These are phyloP conservation scores for Austroboletus niveus DNA, from an alignment of 1,284 basidiomycete genomes.

Conservation along the genomic window DNA sequence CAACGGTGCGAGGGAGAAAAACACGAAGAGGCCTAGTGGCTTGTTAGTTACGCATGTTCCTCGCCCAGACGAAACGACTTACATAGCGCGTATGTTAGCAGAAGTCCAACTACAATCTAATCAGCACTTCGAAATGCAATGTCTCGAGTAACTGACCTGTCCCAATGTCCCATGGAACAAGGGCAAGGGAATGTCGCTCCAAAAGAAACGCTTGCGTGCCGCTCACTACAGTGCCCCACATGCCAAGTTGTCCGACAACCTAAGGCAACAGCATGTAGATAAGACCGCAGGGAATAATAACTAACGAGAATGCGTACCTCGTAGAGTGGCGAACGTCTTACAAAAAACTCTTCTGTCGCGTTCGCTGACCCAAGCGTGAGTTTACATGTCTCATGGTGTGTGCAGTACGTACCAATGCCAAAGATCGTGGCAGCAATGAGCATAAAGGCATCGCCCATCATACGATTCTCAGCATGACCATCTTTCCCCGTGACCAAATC, in stretches of 20 bases:
- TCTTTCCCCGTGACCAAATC: conserved; percentile 69
- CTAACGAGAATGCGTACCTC: conserved; percentile 42
- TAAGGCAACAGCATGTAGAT: conserved; percentile 14
- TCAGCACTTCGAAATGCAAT: not conserved
- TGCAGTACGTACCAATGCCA: conserved; percentile 65
- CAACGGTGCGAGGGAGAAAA: conserved; percentile 82
- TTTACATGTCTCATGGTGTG: not conserved
- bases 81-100: conserved; percentile 66
- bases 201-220: conserved; percentile 70
- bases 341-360: conserved; percentile 83
- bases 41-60: conserved; percentile 8
- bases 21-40: conserved; percentile 60
- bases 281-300: not conserved
- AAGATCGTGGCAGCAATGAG: conserved; percentile 80
- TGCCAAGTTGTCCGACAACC: conserved; percentile 81
- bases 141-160: conserved; percentile 47
- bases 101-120: conserved; percentile 55
- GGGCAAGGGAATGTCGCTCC: conserved; percentile 64
- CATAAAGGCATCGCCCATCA: conserved; percentile 81
- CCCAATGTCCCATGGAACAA: conserved; percentile 64
- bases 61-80: conserved; percentile 4
- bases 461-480: conserved; percentile 58
- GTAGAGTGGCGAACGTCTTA: conserved; percentile 75
- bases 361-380: conserved; percentile 51
- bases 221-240: conserved; percentile 78